A percentile compares a stretch with the other conserved stretches of the same genome.
These are phyloP conservation scores for Candida pseudofarinosa DNA, from an alignment of 805 yeast species.

Conservation along the genomic window DNA sequence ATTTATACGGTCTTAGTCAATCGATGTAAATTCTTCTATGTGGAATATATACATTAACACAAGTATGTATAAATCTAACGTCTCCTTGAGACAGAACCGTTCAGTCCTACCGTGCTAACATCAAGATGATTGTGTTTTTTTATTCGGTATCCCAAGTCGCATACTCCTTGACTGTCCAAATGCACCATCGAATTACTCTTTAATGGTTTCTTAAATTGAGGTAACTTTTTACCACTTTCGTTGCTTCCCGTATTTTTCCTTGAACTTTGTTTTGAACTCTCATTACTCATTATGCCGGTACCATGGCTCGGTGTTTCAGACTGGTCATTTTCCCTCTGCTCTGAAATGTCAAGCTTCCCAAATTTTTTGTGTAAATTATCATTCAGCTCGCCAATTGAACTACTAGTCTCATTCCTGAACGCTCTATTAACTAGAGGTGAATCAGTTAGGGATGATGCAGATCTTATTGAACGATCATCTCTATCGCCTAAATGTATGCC, in stretches of 20 bases:
- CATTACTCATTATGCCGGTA: background rate
- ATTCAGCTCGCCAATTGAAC: background rate
- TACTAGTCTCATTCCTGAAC: background rate
- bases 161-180: slow-evolving; percentile 26
- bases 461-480: slow-evolving; percentile 19
- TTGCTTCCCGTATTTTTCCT: background rate
- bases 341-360: slow-evolving; percentile 17
- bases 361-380: slow-evolving; percentile 1
- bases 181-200: slow-evolving; percentile 12
- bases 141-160: slow-evolving; percentile 40
- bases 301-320: slow-evolving; percentile 5
- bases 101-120: slow-evolving; percentile 28
- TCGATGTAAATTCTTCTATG: background rate
- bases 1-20: slow-evolving; percentile 5
- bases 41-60: background rate
- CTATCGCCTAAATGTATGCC: background rate
- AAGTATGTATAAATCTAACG: background rate
- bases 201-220: slow-evolving; percentile 1
- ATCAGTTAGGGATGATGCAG: slow-evolving; percentile 21
- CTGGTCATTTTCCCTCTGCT: slow-evolving; percentile 16
- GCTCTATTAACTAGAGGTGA: slow-evolving; percentile 14
- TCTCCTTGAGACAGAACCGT: slow-evolving; percentile 22
- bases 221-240: background rate
- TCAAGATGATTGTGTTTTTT: slow-evolving; percentile 42
- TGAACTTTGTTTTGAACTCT: background rate